These are phyloP conservation scores for Neopestalotiopsis rosae DNA, from an alignment of 2,329 filamentous ascomycete species.

Conservation along the genomic window DNA sequence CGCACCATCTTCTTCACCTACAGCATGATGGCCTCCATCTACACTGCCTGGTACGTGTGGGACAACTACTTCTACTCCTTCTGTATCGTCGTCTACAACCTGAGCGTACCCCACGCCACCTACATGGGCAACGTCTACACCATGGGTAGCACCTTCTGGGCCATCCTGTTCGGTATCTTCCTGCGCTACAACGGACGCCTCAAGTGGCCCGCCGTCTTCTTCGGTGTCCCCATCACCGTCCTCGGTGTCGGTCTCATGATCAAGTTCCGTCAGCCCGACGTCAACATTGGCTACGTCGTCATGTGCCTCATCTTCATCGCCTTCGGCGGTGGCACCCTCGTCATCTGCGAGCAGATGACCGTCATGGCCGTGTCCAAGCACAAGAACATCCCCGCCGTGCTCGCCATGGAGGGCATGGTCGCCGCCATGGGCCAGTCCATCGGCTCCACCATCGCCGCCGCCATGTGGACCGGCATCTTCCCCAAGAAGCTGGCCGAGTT, in stretches of 20 bases:
- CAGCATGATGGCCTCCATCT: conserved; percentile 35
- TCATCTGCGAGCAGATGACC: conserved; percentile 60
- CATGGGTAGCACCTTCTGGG: conserved; percentile 48
- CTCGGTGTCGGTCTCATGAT: conserved; percentile 58
- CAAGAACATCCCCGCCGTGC: conserved; percentile 57
- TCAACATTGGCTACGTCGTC: conserved; percentile 53
- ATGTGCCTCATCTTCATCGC: conserved; percentile 59
- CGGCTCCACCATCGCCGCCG: conserved; percentile 59
- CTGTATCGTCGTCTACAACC: conserved; percentile 43
- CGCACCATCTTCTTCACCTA: conserved; percentile 48
- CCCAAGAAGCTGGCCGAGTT: conserved; percentile 50
- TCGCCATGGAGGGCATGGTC: conserved; percentile 59
- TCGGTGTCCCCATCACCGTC: conserved; percentile 49
- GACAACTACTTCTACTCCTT: conserved; percentile 49
- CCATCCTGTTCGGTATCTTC: conserved; percentile 48
- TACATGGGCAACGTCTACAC: conserved; percentile 44
- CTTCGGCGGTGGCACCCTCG: conserved; percentile 57
- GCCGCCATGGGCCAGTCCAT: conserved; percentile 60
- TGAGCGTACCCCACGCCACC: conserved; percentile 32
- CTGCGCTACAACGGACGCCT: conserved; percentile 53
- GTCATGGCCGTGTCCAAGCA: conserved; percentile 61
- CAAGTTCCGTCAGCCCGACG: conserved; percentile 53
- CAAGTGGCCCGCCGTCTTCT: conserved; percentile 48
- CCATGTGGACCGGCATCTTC: conserved; percentile 62
- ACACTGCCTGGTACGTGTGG: conserved; percentile 42